Evolutionary conservation across 2,329 filamentous ascomycete species (phyloP).

Genomic region (Exophiala bonariae): DNA sequence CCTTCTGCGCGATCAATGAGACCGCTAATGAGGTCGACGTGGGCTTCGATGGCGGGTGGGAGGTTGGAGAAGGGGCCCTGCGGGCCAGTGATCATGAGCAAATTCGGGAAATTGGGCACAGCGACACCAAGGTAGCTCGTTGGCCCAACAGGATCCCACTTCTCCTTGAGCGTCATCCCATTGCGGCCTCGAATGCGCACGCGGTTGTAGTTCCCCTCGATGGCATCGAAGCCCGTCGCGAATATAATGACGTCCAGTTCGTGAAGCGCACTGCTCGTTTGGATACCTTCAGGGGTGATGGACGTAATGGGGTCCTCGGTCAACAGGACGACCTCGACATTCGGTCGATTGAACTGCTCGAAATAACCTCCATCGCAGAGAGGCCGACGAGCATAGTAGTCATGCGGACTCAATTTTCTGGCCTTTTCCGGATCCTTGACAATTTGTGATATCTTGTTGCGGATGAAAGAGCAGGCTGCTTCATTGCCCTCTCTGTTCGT

Average conservation of each 20-base stretch:
- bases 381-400: conserved; percentile 20
- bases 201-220: conserved; percentile 36
- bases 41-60: conserved; percentile 54
- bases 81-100: conserved; percentile 55
- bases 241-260: conserved; percentile 43
- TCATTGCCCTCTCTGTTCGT: conserved; percentile 49
- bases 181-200: conserved; percentile 33
- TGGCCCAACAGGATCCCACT: conserved; percentile 31
- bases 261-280: conserved; percentile 37
- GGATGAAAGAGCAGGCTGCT: conserved; percentile 57
- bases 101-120: conserved; percentile 46
- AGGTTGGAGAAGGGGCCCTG: conserved; percentile 60
- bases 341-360: conserved; percentile 47
- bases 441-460: conserved; percentile 50
- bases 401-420: conserved; percentile 15
- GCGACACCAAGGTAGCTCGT: conserved; percentile 43
- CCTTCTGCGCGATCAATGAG: conserved; percentile 49
- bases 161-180: conserved; percentile 32
- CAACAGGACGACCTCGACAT: conserved; percentile 49
- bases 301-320: conserved; percentile 42
- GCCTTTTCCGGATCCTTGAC: conserved; percentile 50
- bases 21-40: conserved; percentile 51
- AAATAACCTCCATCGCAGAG: conserved; percentile 33
- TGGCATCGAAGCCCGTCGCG: conserved; percentile 45
- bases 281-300: conserved; percentile 42